Conservation (phyloP, 768 basidiomycete genomes). For the Gymnopilus dilepis region DNA sequence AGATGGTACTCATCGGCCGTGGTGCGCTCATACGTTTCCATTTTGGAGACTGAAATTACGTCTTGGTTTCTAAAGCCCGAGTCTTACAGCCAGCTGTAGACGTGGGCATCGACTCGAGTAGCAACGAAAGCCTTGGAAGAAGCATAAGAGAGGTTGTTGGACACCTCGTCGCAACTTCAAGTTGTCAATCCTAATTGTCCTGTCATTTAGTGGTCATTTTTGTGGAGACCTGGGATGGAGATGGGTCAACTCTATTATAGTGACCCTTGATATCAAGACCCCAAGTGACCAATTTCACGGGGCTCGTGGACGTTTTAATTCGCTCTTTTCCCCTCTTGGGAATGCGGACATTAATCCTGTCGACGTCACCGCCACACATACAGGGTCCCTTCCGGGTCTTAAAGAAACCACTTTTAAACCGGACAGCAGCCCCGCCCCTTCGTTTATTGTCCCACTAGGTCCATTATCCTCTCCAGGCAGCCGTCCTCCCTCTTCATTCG, state of each 20-base stretch:
- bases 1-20: conserved; percentile 5
- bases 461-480: conserved; percentile 5
- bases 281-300: conserved; percentile 15
- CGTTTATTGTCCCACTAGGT: not conserved
- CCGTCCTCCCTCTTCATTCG: not conserved
- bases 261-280: not conserved
- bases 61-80: not conserved
- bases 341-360: conserved; percentile 24
- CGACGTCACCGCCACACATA: conserved; percentile 36
- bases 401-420: conserved; percentile 11
- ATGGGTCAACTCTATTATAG: conserved; percentile 6
- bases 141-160: not conserved
- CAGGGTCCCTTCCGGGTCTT: conserved; percentile 7
- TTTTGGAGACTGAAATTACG: not conserved
- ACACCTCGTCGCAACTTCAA: not conserved
- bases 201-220: conserved; percentile 15
- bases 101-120: not conserved
- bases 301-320: conserved; percentile 5
- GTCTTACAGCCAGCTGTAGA: not conserved
- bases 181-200: conserved; percentile 8
- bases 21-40: not conserved
- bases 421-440: not conserved
- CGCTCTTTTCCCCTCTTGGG: conserved; percentile 8
- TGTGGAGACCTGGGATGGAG: conserved; percentile 18
- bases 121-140: not conserved